These are phyloP conservation scores for Eucalyptus fibrosa DNA, from an alignment of 345 rosid genomes.

Conservation along the genomic window DNA sequence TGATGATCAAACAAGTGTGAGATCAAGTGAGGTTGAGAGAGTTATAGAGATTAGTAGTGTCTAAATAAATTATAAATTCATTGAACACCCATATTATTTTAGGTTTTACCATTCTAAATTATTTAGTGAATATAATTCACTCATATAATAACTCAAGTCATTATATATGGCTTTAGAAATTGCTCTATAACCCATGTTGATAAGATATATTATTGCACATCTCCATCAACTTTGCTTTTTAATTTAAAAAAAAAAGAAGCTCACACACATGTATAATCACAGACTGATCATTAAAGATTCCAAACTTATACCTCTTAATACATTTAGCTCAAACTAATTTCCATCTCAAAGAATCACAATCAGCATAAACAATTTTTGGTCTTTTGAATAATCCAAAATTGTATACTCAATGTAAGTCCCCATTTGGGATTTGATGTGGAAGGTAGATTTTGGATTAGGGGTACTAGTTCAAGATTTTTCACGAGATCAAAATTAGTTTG, in stretches of 20 bases:
- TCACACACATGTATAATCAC: fast-evolving
- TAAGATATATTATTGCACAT: fast-evolving
- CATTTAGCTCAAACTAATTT: background rate
- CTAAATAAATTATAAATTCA: too few relatives aligned
- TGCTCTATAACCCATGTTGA: too few relatives aligned
- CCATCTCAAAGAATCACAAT: fast-evolving
- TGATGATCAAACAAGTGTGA: fast-evolving
- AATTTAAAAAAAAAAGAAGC: background rate
- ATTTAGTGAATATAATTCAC: too few relatives aligned
- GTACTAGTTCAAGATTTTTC: fast-evolving
- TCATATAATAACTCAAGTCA: too few relatives aligned
- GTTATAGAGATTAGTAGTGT: too few relatives aligned
- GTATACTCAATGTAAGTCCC: background rate
- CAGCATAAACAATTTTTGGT: too few relatives aligned
- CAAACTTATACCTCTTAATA: fast-evolving
- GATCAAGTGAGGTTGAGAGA: too few relatives aligned
- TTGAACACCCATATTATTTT: fast-evolving
- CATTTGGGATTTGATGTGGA: fast-evolving
- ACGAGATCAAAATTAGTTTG: fast-evolving
- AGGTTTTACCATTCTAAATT: too few relatives aligned
- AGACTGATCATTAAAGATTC: fast-evolving
- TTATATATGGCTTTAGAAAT: too few relatives aligned
- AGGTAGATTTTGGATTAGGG: background rate
- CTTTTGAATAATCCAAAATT: background rate
- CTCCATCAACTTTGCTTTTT: too few relatives aligned